Base-by-base conservation (phyloP, 2,329 filamentous ascomycete species). In the Colletotrichum gigasporum region DNA sequence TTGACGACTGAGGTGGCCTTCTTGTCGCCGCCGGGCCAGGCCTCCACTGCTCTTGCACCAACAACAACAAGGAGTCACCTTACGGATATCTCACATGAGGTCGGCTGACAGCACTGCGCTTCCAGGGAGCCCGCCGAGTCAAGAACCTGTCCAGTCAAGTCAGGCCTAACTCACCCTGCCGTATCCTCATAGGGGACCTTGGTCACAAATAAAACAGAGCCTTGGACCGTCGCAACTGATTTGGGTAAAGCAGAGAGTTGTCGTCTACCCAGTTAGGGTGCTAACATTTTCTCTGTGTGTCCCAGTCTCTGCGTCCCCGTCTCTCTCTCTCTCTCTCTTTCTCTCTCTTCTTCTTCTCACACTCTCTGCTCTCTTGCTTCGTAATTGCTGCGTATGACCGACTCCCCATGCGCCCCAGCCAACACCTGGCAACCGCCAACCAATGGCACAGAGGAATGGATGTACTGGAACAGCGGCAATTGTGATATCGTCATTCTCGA, bases 381-480 rank as follows among this genome's bases (percentile, higher is more conserved):
- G n/a, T n/a, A n/a, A n/a, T n/a, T n/a, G n/a, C n/a, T n/a, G n/a
- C n/a, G n/a, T n/a, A n/a, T n/a, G n/a, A n/a, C n/a, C n/a, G 48
- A 52, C 48, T 62, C 52, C 59, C 42, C 32, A 35, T 42, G 26
- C 28, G 60, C 47, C 54, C 39, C 55, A 44, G 26, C 47, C 39
- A 26, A 47, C 34, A 42, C 41, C 61, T 58, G 54, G 60, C 56
- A 64, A 54, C 56, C 30, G 47, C 37, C 26, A 47, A 14, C 56
- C 61, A 53, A 54, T 61, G 32, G 30, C 28, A 34, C 11, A 45
- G n/a, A 53, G 37, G 20, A 45, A 53, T 32, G 28, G 12, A 30
- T 9, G 37, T 11, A 22, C 16, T 45, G 20, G 55, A 8, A 35
- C 12, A 34, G 55, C 47, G 48, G 61, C 55, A 48, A 39, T 32